Percentiles rank a stretch among this genome's conserved stretches.
These are phyloP conservation scores for Niebla homalea DNA, from an alignment of 495 filamentous ascomycete species.

Conservation along the genomic window DNA sequence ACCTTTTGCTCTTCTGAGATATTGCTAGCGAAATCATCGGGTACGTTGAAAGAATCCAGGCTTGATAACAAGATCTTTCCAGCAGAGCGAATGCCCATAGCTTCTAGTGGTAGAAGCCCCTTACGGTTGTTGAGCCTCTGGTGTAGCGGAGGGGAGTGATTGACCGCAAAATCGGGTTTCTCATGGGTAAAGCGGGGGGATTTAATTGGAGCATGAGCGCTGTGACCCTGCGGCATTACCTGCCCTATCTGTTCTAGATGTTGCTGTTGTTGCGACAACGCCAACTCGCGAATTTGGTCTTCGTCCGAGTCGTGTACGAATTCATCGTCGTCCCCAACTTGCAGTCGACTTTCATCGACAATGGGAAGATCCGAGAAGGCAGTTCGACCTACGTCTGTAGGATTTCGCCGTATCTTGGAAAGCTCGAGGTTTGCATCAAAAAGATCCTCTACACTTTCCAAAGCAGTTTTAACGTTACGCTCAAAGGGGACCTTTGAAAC, in stretches of 20 bases:
- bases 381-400: constrained; percentile 6
- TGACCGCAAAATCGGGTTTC: constrained; percentile 12
- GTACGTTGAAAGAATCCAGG: constrained; percentile 21
- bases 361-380: constrained; percentile 16
- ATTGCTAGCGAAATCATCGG: constrained; percentile 13
- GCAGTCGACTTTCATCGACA: constrained; percentile 36
- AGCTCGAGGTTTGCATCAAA: constrained; percentile 50
- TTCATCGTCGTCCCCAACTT: constrained; percentile 33
- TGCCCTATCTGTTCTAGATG: constrained; percentile 14
- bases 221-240: constrained; percentile 2
- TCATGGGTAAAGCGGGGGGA: too few relatives aligned
- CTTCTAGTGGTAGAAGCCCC: constrained; percentile 9
- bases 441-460: constrained; percentile 78
- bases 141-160: neutral
- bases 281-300: constrained; percentile 19
- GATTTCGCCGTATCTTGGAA: constrained; percentile 4
- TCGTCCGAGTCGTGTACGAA: constrained; percentile 43
- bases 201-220: too few relatives aligned
- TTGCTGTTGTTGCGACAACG: constrained; percentile 16
- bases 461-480: constrained; percentile 50
- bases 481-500: constrained; percentile 38
- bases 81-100: constrained; percentile 16
- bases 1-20: constrained; percentile 5
- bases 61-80: constrained; percentile 8
- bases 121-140: neutral